Conservation (phyloP, 129 eudicot species). For the Calendula officinalis region DNA sequence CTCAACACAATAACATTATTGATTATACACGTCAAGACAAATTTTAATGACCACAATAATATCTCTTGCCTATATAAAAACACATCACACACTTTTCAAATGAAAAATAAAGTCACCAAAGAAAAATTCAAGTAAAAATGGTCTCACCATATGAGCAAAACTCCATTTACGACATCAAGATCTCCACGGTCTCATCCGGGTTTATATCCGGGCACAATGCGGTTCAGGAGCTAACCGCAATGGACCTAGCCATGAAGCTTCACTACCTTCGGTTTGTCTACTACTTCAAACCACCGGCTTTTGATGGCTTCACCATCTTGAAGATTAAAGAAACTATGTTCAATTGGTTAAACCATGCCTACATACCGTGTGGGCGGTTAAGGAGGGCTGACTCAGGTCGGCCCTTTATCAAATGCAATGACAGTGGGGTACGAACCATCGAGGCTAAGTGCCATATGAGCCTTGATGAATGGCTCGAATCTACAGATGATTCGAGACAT, state of each 20-base stretch:
- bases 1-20: background rate
- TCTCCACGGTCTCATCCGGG: slow-evolving; percentile 67
- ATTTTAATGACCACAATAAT: background rate
- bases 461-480: slow-evolving; percentile 64
- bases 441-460: slow-evolving; percentile 58
- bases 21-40: background rate
- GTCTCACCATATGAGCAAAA: slow-evolving; percentile 24
- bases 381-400: slow-evolving; percentile 52
- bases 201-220: slow-evolving; percentile 37
- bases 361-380: slow-evolving; percentile 59
- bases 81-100: background rate
- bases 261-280: slow-evolving; percentile 70
- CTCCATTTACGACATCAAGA: slow-evolving; percentile 36
- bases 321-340: slow-evolving; percentile 63
- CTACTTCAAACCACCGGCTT: slow-evolving; percentile 46
- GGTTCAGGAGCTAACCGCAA: slow-evolving; percentile 47
- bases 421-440: slow-evolving; percentile 65
- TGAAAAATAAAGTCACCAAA: background rate
- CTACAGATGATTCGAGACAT: slow-evolving; percentile 37
- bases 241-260: slow-evolving; percentile 84
- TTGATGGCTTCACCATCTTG: slow-evolving; percentile 39
- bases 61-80: slow-evolving; percentile 14
- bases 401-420: slow-evolving; percentile 74
- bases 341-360: slow-evolving; percentile 49
- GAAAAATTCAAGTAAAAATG: slow-evolving; percentile 22